Evolutionary conservation across 164 flowering plant species (phyloP).

Genomic region (Santalum album): DNA sequence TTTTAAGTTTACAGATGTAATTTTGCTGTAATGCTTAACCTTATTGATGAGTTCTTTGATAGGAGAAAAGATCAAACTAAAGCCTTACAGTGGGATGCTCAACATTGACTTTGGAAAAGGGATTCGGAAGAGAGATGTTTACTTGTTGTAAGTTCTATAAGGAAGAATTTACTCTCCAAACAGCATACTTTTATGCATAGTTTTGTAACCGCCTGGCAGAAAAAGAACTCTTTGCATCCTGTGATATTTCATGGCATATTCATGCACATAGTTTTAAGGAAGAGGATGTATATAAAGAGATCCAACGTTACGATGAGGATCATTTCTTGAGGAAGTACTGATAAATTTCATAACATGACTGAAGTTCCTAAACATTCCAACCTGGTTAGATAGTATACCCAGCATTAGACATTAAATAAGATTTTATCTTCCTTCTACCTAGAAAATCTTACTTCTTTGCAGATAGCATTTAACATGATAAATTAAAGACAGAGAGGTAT

Average conservation of each 20-base stretch:
- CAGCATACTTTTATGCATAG: neutral
- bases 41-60: constrained; percentile 7
- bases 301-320: no score
- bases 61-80: constrained; percentile 74
- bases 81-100: constrained; percentile 87
- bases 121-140: constrained; percentile 79
- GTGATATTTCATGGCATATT: neutral
- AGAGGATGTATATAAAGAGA: no score
- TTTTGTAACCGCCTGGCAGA: neutral
- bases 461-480: no score
- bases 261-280: neutral
- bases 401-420: no score
- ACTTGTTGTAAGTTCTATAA: constrained; percentile 69
- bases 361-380: no score
- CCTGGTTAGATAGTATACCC: no score
- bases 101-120: constrained; percentile 91
- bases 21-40: constrained; percentile 5
- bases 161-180: constrained; percentile 3
- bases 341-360: no score
- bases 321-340: no score
- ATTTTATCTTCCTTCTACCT: no score
- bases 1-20: neutral
- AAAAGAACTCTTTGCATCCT: neutral
- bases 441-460: no score
- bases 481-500: no score